A percentile compares a stretch with the other conserved stretches of the same genome.
phyloP scores from a whole-genome alignment of 2,329 filamentous ascomycete genomes.

The Phoma sp. region DNA sequence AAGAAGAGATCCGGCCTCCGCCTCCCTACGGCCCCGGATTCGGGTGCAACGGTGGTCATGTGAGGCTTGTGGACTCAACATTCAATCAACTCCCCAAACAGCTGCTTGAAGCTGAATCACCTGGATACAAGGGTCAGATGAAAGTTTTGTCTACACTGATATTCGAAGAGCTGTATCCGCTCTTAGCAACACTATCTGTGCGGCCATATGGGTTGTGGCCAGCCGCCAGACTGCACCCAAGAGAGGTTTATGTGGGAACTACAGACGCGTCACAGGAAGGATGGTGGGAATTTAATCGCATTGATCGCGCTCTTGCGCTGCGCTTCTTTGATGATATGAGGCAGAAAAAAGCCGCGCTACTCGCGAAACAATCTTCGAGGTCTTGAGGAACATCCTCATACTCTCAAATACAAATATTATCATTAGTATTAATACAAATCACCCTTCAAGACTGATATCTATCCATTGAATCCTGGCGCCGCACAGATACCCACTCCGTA shows the following conservation, averaged over 20 bases:
- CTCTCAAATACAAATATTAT: no score
- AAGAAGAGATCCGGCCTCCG: background rate
- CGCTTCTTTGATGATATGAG: background rate
- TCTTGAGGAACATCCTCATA: no score
- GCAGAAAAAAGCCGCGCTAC: background rate
- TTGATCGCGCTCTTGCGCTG: background rate
- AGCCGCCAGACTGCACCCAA: background rate
- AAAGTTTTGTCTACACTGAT: background rate
- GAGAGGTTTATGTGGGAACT: slow-evolving; percentile 4
- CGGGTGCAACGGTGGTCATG: background rate
- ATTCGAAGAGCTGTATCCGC: background rate
- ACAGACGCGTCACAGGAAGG: background rate
- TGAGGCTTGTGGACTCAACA: background rate
- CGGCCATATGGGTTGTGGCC: slow-evolving; percentile 2
- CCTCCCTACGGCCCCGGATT: background rate
- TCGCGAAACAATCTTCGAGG: background rate
- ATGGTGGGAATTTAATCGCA: background rate
- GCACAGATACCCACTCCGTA: slow-evolving; percentile 1
- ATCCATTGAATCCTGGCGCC: background rate
- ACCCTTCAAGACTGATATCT: no score
- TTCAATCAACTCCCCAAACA: background rate
- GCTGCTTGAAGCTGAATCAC: background rate
- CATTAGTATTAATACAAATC: no score
- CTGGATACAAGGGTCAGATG: slow-evolving; percentile 1
- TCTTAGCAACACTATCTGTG: background rate